phyloP scores from a whole-genome alignment of 352 stramenopile genomes.

The Globisporangium cederbergense region DNA sequence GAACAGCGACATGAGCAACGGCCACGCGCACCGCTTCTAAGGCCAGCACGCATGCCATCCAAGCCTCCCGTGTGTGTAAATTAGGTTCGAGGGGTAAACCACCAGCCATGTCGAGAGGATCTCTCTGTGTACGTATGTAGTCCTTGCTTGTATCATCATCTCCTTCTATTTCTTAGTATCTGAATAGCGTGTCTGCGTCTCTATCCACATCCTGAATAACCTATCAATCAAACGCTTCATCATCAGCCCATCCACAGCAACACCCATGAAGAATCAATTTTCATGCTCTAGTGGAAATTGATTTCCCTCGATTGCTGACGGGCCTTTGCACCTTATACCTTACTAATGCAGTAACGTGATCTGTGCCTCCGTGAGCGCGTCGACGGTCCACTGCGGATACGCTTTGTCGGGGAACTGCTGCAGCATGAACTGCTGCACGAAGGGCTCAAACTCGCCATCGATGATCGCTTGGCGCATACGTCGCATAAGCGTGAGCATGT shows the following conservation, averaged over 20 bases:
- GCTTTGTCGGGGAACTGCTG: constrained; percentile 54
- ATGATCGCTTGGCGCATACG: constrained; percentile 71
- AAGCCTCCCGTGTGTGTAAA: constrained; percentile 6
- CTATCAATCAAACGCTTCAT: too few species aligned
- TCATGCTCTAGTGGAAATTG: background rate
- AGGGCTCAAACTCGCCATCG: constrained; percentile 61
- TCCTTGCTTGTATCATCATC: background rate
- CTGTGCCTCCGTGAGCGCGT: constrained; percentile 58
- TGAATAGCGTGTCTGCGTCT: background rate
- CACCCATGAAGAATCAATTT: too few species aligned
- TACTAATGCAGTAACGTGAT: constrained; percentile 36
- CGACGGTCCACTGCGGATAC: constrained; percentile 65
- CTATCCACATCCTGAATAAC: background rate
- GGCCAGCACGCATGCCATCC: background rate
- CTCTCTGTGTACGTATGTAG: background rate
- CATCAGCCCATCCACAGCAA: too few species aligned
- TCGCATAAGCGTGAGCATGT: constrained; percentile 82
- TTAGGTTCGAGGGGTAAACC: constrained; percentile 6
- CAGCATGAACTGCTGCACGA: constrained; percentile 78
- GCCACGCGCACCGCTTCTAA: constrained; percentile 18
- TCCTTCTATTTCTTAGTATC: background rate
- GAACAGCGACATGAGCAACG: constrained; percentile 23
- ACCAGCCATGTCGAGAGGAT: background rate
- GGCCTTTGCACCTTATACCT: background rate
- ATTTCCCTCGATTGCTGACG: background rate